Base-by-base conservation (phyloP, 805 yeast species). In the Zygoascus bituminiphila region DNA sequence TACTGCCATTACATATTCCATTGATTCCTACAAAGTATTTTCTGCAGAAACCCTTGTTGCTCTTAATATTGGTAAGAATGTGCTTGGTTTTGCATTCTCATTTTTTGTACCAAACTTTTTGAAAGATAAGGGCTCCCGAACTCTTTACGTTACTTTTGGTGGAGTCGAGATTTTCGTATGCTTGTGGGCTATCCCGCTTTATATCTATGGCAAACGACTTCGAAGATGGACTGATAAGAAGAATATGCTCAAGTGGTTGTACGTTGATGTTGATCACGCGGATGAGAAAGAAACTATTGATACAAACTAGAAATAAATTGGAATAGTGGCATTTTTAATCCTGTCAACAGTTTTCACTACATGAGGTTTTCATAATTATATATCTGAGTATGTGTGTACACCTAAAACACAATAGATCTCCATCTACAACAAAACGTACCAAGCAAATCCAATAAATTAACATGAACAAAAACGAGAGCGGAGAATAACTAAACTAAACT, bases 1-100 rank as follows among this genome's bases (percentile, higher is more conserved):
- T 6, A 75, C 81, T 1, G 77, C 81, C 24, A 78, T 78, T 50
- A 78, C 84, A 1, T 78, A 72, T 57, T 70, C 78, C 2, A 79
- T 79, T 21, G 84, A 79, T 58, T 70, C 75, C 10, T 78, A 79
- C 60, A 72, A 72, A 49, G 67, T 71, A 67, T 77, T 71, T 65
- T 82, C 84, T 0, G 70, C 78, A 2, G 84, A 79, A 56, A 70
- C 79, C 0, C 65, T 79, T 29, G 84, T 79, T 2, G 69, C 81
- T 5, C 67, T 79, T 46, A 79, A 78, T 57, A 64, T 79, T 44
- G 61, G 69, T 46, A 79, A 79, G 61, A 79, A 79, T 54, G 61
- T 75, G 8, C 44, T 77, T 29, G 84, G 83, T 2, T 77, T 79
- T 52, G 57, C 71, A 14, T 79, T 79, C 55, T 76, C 82, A 4